Percentiles rank a stretch among this genome's conserved stretches.
Conservation (phyloP, 495 filamentous ascomycete genomes). For the Penicillium daleae region DNA sequence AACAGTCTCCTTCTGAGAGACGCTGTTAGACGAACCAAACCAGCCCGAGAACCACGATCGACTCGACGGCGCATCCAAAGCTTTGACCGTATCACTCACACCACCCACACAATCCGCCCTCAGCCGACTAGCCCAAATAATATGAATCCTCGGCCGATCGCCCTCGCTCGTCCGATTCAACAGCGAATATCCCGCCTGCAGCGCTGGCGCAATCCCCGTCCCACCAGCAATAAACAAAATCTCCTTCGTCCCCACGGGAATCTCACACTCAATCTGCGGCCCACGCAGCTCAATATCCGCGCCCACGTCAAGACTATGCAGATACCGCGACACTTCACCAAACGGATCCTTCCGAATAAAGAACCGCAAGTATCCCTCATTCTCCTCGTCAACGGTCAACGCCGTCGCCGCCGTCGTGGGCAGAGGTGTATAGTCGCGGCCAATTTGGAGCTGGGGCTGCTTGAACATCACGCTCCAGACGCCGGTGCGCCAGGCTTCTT, state of each 20-base stretch:
- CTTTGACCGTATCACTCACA: slow-evolving; percentile 32
- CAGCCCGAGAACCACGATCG: slow-evolving; percentile 40
- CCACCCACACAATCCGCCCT: slow-evolving; percentile 62
- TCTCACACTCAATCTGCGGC: slow-evolving; percentile 70
- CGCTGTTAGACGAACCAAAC: slow-evolving; percentile 22
- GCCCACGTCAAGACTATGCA: slow-evolving; percentile 64
- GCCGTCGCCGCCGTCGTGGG: slow-evolving; percentile 50
- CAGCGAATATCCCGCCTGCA: slow-evolving; percentile 73
- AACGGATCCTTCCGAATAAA: slow-evolving; percentile 58
- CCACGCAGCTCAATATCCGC: slow-evolving; percentile 74
- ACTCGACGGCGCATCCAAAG: slow-evolving; percentile 6
- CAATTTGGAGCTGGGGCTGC: slow-evolving; percentile 90
- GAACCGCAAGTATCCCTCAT: slow-evolving; percentile 53
- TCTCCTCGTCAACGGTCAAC: slow-evolving; percentile 36
- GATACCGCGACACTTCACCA: slow-evolving; percentile 69
- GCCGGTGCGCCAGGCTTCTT: slow-evolving; percentile 59
- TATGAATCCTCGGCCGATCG: slow-evolving; percentile 51
- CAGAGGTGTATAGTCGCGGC: slow-evolving; percentile 84
- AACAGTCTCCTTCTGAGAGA: neutral
- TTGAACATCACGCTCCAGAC: slow-evolving; percentile 91
- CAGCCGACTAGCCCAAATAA: slow-evolving; percentile 70
- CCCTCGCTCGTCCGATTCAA: slow-evolving; percentile 37
- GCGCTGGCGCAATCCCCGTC: slow-evolving; percentile 88
- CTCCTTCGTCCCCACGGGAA: slow-evolving; percentile 54
- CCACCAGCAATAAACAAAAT: slow-evolving; percentile 90